These are phyloP conservation scores for Geoglossum cookeanum DNA, from an alignment of 2,329 filamentous ascomycete species.

Conservation along the genomic window DNA sequence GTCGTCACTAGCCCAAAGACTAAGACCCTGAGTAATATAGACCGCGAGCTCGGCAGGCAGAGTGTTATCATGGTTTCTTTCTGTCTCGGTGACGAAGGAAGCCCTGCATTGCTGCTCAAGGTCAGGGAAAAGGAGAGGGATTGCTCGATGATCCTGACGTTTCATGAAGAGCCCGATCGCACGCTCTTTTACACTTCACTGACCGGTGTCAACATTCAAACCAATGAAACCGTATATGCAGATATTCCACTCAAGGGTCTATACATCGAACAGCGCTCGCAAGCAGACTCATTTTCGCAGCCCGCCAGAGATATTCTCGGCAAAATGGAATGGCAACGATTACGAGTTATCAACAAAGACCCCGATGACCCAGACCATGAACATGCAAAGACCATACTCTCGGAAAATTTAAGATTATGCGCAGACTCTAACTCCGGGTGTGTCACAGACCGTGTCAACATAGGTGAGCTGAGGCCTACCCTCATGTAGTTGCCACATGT, in stretches of 20 bases:
- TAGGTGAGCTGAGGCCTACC: conserved; percentile 26
- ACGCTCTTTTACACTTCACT: conserved; percentile 52
- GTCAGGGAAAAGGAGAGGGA: conserved; percentile 46
- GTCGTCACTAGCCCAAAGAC: conserved; percentile 60
- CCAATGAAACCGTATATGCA: conserved; percentile 49
- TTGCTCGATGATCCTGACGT: conserved; percentile 59
- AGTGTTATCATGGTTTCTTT: conserved; percentile 62
- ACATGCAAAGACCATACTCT: conserved; percentile 48
- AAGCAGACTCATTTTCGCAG: conserved; percentile 22
- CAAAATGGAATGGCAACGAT: conserved; percentile 41
- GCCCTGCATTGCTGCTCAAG: conserved; percentile 50
- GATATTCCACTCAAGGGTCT: conserved; percentile 49
- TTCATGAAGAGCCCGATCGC: conserved; percentile 53
- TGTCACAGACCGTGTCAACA: conserved; percentile 66
- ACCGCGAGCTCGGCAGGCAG: conserved; percentile 45
- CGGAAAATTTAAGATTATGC: conserved; percentile 56
- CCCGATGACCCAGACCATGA: conserved; percentile 34
- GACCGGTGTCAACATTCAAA: conserved; percentile 48
- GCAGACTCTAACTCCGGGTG: conserved; percentile 59
- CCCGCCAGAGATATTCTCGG: conserved; percentile 17
- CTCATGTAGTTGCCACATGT: background rate
- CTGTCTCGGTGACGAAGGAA: conserved; percentile 49
- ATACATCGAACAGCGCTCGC: conserved; percentile 37
- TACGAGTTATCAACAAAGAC: conserved; percentile 54
- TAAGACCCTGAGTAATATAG: conserved; percentile 59